Conservation (phyloP, 2,329 filamentous ascomycete species). For the Penicillium sp. region DNA sequence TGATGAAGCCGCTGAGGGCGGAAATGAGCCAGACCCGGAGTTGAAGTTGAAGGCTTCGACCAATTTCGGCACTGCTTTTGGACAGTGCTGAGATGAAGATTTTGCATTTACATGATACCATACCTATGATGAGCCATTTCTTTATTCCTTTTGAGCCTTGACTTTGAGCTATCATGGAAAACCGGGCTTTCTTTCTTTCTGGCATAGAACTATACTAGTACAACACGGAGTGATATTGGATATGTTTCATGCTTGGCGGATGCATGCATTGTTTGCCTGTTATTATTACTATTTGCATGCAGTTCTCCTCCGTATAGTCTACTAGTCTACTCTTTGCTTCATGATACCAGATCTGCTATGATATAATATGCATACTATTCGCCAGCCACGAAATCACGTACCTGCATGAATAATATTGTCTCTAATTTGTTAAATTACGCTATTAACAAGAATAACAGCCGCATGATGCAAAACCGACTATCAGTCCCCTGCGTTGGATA, state of each 20-base stretch:
- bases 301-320: too few species aligned
- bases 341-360: background rate
- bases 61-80: conserved; percentile 48
- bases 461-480: background rate
- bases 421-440: background rate
- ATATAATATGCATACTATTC: background rate
- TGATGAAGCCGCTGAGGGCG: conserved; percentile 12
- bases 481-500: background rate
- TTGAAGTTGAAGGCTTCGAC: conserved; percentile 43
- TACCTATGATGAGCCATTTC: background rate
- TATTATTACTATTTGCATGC: background rate
- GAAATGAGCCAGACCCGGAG: conserved; percentile 30
- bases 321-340: background rate
- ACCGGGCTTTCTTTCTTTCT: background rate
- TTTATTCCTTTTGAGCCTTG: too few species aligned
- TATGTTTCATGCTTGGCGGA: background rate
- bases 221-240: background rate
- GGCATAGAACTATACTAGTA: background rate
- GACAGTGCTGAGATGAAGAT: conserved; percentile 22
- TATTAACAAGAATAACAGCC: background rate
- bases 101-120: background rate
- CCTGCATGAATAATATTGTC: background rate
- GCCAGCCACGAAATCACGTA: background rate
- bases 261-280: background rate
- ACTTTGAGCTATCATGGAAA: too few species aligned